These are phyloP conservation scores for Penicillium janthinellum DNA, from an alignment of 2,329 filamentous ascomycete genomes.

Conservation along the genomic window DNA sequence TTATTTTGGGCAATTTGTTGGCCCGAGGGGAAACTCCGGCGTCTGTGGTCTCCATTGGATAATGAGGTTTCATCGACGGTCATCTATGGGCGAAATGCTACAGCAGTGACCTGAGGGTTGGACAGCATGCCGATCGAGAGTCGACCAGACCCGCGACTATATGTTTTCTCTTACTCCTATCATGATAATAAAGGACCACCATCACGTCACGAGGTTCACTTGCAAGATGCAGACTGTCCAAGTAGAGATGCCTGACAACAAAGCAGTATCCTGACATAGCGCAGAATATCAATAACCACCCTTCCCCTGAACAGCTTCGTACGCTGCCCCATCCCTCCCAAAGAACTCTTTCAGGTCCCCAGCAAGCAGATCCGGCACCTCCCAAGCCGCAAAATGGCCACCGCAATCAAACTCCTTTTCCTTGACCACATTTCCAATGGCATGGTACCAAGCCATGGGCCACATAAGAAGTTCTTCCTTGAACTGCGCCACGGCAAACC, in stretches of 20 bases:
- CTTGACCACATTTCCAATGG: slow-evolving; percentile 55
- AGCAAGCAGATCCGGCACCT: slow-evolving; percentile 51
- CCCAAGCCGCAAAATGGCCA: slow-evolving; percentile 58
- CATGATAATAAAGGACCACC: slow-evolving; percentile 30
- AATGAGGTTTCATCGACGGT: slow-evolving; percentile 23
- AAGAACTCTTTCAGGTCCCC: slow-evolving; percentile 53
- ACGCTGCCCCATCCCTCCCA: slow-evolving; percentile 44
- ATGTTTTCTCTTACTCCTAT: slow-evolving; percentile 26
- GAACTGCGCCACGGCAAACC: slow-evolving; percentile 56
- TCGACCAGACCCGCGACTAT: slow-evolving; percentile 16
- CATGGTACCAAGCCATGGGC: slow-evolving; percentile 54
- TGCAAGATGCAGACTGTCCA: neutral
- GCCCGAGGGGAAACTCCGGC: slow-evolving; percentile 29
- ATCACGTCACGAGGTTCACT: slow-evolving; percentile 23
- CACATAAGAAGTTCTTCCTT: slow-evolving; percentile 54
- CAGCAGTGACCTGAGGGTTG: slow-evolving; percentile 18
- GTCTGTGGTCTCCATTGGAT: slow-evolving; percentile 33
- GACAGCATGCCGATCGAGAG: slow-evolving; percentile 16
- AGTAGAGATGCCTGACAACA: neutral
- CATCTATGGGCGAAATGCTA: slow-evolving; percentile 20
- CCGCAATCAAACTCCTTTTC: slow-evolving; percentile 50
- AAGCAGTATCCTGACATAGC: neutral
- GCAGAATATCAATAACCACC: slow-evolving; percentile 34
- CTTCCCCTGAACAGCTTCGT: slow-evolving; percentile 36
- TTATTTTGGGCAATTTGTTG: slow-evolving; percentile 31